Evolutionary conservation across 495 filamentous ascomycete genomes (phyloP).

Genomic region (Hyaloscypha finlandica): DNA sequence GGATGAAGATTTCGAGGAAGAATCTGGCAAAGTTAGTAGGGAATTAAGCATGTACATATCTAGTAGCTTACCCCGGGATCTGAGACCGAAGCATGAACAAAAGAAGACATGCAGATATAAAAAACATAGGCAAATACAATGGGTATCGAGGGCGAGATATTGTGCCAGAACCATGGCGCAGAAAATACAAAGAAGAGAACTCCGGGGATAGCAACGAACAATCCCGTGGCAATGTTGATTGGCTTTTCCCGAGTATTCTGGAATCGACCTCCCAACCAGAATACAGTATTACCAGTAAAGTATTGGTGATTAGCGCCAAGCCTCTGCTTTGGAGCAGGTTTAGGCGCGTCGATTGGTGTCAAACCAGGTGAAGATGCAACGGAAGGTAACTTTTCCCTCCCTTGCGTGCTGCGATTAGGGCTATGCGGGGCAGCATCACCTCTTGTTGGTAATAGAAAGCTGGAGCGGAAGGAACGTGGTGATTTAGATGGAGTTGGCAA

Average conservation of each 20-base stretch:
- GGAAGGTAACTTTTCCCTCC: conserved; percentile 76
- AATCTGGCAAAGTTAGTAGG: conserved; percentile 54
- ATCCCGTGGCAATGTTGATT: conserved; percentile 86
- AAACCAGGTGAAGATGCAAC: conserved; percentile 71
- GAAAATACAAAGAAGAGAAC: conserved; percentile 85
- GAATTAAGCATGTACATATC: background rate
- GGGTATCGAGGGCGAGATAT: conserved; percentile 90
- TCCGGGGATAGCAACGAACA: conserved; percentile 73
- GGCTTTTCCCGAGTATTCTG: conserved; percentile 88
- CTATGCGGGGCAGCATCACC: conserved; percentile 49
- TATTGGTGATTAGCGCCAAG: conserved; percentile 83
- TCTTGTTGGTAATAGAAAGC: conserved; percentile 61
- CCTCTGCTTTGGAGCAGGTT: conserved; percentile 17
- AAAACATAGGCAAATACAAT: conserved; percentile 89
- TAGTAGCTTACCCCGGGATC: conserved; percentile 82
- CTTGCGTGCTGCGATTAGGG: conserved; percentile 53
- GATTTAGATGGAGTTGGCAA: conserved; percentile 64
- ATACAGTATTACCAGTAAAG: conserved; percentile 88
- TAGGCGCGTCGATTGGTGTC: conserved; percentile 36
- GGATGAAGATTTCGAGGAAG: conserved; percentile 76
- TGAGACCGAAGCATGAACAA: conserved; percentile 84
- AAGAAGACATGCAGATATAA: conserved; percentile 87
- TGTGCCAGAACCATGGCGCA: conserved; percentile 85
- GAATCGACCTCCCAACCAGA: conserved; percentile 80
- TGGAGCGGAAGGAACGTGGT: conserved; percentile 71